These are phyloP conservation scores for Volvox reticuliferus DNA, from an alignment of 139 green algal species.

Conservation along the genomic window DNA sequence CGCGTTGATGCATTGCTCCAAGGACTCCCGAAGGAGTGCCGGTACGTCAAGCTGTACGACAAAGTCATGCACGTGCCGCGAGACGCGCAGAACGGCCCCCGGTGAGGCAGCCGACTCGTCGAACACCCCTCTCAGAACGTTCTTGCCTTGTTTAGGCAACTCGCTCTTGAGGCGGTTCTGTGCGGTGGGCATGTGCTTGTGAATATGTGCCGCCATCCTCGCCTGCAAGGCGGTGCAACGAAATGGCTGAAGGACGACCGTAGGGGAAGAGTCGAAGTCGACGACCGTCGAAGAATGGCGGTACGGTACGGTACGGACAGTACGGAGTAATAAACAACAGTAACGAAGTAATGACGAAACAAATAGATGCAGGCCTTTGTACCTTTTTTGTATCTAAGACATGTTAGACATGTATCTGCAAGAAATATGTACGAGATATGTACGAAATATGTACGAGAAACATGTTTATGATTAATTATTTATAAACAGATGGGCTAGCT, in stretches of 20 bases:
- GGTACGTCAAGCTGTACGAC: conserved; percentile 8
- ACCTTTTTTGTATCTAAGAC: too few relatives aligned
- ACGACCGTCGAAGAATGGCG: too few relatives aligned
- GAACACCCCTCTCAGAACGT: neutral
- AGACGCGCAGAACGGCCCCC: neutral
- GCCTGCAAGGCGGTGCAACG: too few relatives aligned
- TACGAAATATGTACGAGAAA: too few relatives aligned
- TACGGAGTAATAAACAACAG: too few relatives aligned
- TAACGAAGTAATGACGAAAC: too few relatives aligned
- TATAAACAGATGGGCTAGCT: too few relatives aligned
- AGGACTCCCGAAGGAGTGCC: neutral
- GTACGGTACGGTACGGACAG: too few relatives aligned
- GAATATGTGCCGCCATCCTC: neutral
- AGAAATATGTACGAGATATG: too few relatives aligned
- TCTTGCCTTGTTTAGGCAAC: neutral
- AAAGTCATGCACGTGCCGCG: neutral
- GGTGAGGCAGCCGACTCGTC: neutral
- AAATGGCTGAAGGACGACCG: neutral
- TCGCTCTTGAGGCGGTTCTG: neutral
- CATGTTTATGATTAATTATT: too few relatives aligned
- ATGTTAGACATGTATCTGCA: too few relatives aligned
- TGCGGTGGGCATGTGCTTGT: neutral
- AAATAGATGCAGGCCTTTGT: too few relatives aligned
- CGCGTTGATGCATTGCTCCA: neutral
- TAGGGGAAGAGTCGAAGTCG: neutral